A percentile compares a stretch with the other conserved stretches of the same genome.
Conservation (phyloP, 805 yeast species). For the Zygosaccharomyces pseudorouxii region DNA sequence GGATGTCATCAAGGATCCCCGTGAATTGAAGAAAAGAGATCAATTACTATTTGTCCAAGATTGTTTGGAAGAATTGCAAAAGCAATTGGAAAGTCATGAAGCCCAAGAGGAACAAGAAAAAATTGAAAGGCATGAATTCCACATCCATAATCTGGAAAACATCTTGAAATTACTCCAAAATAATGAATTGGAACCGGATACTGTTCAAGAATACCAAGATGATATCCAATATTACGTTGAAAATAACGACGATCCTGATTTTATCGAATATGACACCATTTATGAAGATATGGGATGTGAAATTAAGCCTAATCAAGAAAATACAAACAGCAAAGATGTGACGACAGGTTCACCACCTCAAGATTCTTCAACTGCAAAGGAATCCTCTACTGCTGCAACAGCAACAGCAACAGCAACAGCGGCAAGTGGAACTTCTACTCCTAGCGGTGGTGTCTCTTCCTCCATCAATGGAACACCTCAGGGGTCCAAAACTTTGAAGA, state of each 20-base stretch:
- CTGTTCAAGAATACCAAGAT: conserved; percentile 71
- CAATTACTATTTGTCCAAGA: conserved; percentile 64
- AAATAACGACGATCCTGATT: conserved; percentile 87
- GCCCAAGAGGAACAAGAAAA: conserved; percentile 61
- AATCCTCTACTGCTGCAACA: not conserved
- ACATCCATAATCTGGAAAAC: conserved; percentile 70
- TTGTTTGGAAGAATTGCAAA: conserved; percentile 71
- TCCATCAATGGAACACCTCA: not conserved
- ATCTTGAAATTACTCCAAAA: conserved; percentile 73
- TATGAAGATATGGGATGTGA: conserved; percentile 74
- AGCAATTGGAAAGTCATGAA: conserved; percentile 75
- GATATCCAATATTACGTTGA: conserved; percentile 93
- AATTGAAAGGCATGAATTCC: conserved; percentile 73
- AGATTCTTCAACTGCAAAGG: not conserved
- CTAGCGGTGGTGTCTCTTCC: not conserved
- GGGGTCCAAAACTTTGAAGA: conserved; percentile 10
- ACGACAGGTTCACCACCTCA: not conserved
- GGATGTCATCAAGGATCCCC: conserved; percentile 61
- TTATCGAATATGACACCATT: conserved; percentile 87
- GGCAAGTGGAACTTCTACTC: not conserved
- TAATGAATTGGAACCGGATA: conserved; percentile 73
- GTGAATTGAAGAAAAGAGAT: conserved; percentile 72
- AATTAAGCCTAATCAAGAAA: conserved; percentile 44
- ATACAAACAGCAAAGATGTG: conserved; percentile 5
- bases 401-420: conserved; percentile 5